Conservation (phyloP, 495 filamentous ascomycete species). For the Hyaloscypha finlandica region DNA sequence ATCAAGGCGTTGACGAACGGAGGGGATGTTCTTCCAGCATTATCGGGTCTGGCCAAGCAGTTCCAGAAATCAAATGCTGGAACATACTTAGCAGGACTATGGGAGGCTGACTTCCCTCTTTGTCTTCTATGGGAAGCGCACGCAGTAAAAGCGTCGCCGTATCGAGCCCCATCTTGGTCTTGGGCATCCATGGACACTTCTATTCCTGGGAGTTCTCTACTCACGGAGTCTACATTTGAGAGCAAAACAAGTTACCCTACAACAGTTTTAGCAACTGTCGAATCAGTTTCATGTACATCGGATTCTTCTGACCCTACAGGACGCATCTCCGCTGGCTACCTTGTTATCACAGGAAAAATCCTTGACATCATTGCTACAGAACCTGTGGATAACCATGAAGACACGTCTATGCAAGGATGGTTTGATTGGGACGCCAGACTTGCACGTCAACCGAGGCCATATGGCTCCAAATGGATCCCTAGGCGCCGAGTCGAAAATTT, state of each 20-base stretch:
- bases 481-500: not conserved
- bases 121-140: not conserved
- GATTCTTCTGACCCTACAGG: not conserved
- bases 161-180: slow-evolving; percentile 1
- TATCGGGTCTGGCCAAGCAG: slow-evolving; percentile 1
- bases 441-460: not conserved
- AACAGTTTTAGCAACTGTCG: not conserved
- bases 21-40: not conserved
- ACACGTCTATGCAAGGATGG: not conserved
- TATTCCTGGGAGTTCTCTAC: not conserved
- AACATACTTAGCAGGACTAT: slow-evolving; percentile 9
- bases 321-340: not conserved
- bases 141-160: not conserved
- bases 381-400: not conserved
- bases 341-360: not conserved
- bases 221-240: not conserved
- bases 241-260: not conserved
- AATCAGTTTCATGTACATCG: not conserved
- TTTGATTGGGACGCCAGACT: not conserved
- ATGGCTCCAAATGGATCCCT: not conserved
- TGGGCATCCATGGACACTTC: slow-evolving; percentile 7
- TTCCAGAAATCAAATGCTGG: not conserved
- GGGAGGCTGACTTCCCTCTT: not conserved
- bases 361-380: not conserved
- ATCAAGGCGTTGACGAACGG: not conserved